A percentile compares a stretch with the other conserved stretches of the same genome.
These are phyloP conservation scores for California macrophylla DNA, from an alignment of 441 rosid genomes.

Conservation along the genomic window DNA sequence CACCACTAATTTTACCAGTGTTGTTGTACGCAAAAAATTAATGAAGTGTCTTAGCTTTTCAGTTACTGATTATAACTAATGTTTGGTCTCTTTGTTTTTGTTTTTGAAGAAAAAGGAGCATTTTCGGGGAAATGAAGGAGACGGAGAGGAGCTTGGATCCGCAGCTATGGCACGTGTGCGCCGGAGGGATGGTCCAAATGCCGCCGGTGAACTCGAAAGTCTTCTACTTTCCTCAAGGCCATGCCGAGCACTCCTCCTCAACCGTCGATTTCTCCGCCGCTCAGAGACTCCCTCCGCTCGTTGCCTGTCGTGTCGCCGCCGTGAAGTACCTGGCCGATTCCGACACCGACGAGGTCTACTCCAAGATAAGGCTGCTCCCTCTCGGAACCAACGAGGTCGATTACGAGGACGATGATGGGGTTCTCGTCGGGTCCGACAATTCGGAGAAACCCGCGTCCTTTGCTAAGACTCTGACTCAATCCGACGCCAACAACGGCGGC, in stretches of 20 bases:
- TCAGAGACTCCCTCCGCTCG: conserved; percentile 39
- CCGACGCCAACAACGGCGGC: conserved; percentile 76
- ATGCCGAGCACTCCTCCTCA: conserved; percentile 79
- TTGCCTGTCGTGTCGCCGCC: conserved; percentile 53
- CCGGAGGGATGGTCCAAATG: conserved; percentile 91
- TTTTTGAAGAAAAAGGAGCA: neutral
- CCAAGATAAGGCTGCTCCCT: conserved; percentile 54
- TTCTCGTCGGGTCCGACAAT: conserved; percentile 24
- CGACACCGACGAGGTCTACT: conserved; percentile 81
- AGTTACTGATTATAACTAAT: neutral
- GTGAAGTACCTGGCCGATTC: conserved; percentile 76
- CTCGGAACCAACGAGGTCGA: conserved; percentile 30
- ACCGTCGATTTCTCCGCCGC: conserved; percentile 50
- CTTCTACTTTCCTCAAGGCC: conserved; percentile 89
- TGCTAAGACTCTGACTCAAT: conserved; percentile 80
- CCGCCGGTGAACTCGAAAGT: conserved; percentile 69
- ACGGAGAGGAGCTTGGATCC: conserved; percentile 71
- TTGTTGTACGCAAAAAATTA: neutral
- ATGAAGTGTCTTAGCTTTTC: neutral
- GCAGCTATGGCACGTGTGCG: conserved; percentile 95
- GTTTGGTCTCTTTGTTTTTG: neutral
- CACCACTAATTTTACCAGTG: too few relatives aligned
- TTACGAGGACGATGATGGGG: conserved; percentile 29
- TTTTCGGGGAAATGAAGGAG: neutral
- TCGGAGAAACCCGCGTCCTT: conserved; percentile 73